Evolutionary conservation across 768 basidiomycete species (phyloP), one percentile per base, ranked within the genome.

Genomic region (Neoboletus subvelutipes): DNA sequence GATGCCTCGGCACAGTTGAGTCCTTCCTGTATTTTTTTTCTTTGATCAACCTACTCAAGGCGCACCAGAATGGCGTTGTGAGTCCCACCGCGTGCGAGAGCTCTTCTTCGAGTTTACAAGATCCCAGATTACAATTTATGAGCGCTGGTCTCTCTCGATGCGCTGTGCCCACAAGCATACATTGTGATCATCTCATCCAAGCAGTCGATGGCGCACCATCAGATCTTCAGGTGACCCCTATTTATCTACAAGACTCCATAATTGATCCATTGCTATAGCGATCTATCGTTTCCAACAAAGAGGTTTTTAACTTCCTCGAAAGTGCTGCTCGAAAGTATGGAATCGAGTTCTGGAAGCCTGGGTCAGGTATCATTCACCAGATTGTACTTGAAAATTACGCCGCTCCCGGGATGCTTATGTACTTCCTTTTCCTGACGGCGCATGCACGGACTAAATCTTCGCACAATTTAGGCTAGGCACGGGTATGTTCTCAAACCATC

Each of bases 341-440:
- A 31, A 97, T 98, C 62, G 96, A 98, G 74, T 99, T 98, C 73
- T 98, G 97, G 96, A 79, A 83, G 65, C 97, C 97, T 33, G 97
- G 97, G 31, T 74, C 73, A 17, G 91, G 91, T 20, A 94, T 92
- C 60, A 96, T 99, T 60, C 97, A 99, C 71, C 97, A 98, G 70
- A 97, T 98, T 57, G 96, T 99, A 4, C 80, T 99, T 55, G 96
- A 99, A 73, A 96, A 96, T 66, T 98, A 98, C 69, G 94, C 95
- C 29, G 94, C 94, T 45, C 94, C 93, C 7, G 94, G 94, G 58
- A 88, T 94, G 83, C 79, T 95, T 29, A 94, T 96, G 93, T 91
- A 58, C 61, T 81, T 67, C 9, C 17, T 70, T 51, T 36, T 46
- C 34, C 54, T 57, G 24, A 12, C 2, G 18, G 36, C 17, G 18